Percentiles rank a stretch among this genome's conserved stretches.
These are phyloP conservation scores for Diaporthe vaccinii DNA, from an alignment of 2,329 filamentous ascomycete species.

Conservation along the genomic window DNA sequence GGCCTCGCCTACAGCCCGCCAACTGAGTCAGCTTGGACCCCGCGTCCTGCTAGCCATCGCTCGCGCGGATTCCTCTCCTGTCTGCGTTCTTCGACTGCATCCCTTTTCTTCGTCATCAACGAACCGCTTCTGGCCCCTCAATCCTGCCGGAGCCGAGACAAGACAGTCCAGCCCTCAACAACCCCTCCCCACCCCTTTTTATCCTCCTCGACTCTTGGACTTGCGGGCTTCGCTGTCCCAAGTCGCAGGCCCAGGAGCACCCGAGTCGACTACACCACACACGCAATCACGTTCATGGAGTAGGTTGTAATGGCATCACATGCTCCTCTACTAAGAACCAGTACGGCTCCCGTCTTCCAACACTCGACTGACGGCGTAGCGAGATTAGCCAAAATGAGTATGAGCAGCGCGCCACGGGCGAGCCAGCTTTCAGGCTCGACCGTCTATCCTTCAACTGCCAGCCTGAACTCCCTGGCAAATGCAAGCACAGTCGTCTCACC, in stretches of 20 bases:
- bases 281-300: slow-evolving; percentile 46
- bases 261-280: slow-evolving; percentile 28
- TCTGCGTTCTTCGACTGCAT: slow-evolving; percentile 39
- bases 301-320: slow-evolving; percentile 64
- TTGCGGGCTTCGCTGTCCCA: slow-evolving; percentile 15
- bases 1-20: slow-evolving; percentile 20
- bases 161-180: background rate
- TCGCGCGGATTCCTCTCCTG: slow-evolving; percentile 37
- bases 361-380: slow-evolving; percentile 61
- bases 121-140: slow-evolving; percentile 32
- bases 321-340: slow-evolving; percentile 71
- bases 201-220: slow-evolving; percentile 24
- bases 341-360: slow-evolving; percentile 69
- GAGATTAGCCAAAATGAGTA: slow-evolving; percentile 63
- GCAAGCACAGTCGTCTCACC: slow-evolving; percentile 56
- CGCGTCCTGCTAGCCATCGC: slow-evolving; percentile 39
- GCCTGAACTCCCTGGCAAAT: slow-evolving; percentile 63
- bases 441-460: slow-evolving; percentile 66
- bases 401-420: slow-evolving; percentile 66
- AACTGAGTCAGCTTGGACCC: slow-evolving; percentile 42
- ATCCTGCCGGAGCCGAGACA: slow-evolving; percentile 27
- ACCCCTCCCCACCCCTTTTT: slow-evolving; percentile 24
- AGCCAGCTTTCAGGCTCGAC: slow-evolving; percentile 76
- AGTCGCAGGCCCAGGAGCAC: slow-evolving; percentile 30
- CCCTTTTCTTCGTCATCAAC: slow-evolving; percentile 37